A percentile compares a stretch with the other conserved stretches of the same genome.
Conservation (phyloP, 345 rosid species). For the Salix suchowensis region DNA sequence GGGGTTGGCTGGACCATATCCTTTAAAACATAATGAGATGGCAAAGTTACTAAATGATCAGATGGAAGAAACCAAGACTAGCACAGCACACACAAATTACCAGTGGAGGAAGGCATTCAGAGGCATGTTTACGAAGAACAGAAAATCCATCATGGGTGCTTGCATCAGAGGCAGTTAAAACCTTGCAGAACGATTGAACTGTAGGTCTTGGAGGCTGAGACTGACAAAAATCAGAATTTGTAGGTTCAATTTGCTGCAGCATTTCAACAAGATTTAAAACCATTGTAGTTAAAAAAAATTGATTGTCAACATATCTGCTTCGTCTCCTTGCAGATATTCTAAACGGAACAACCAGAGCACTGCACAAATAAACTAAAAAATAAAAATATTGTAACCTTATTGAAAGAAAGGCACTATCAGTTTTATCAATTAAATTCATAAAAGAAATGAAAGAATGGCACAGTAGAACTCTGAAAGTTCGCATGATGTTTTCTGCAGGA, state of each 20-base stretch:
- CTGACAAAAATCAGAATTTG: slow-evolving; percentile 45
- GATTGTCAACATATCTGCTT: neutral
- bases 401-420: too few species aligned
- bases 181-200: slow-evolving; percentile 74
- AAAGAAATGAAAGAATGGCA: too few species aligned
- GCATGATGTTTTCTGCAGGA: too few species aligned
- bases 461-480: too few species aligned
- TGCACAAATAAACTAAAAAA: too few species aligned
- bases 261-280: neutral
- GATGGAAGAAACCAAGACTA: neutral
- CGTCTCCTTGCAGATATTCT: too few species aligned
- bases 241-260: slow-evolving; percentile 53
- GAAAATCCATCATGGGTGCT: slow-evolving; percentile 96
- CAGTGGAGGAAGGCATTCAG: slow-evolving; percentile 31
- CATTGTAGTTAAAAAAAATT: neutral
- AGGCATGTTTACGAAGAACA: slow-evolving; percentile 72
- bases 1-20: slow-evolving; percentile 86
- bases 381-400: too few species aligned
- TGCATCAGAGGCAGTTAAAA: slow-evolving; percentile 89
- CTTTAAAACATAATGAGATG: slow-evolving; percentile 24
- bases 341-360: too few species aligned
- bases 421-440: too few species aligned
- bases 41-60: neutral
- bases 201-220: slow-evolving; percentile 44
- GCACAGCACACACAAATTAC: slow-evolving; percentile 28